Conservation (phyloP, 2,329 filamentous ascomycete genomes). For the Mycogone perniciosa region DNA sequence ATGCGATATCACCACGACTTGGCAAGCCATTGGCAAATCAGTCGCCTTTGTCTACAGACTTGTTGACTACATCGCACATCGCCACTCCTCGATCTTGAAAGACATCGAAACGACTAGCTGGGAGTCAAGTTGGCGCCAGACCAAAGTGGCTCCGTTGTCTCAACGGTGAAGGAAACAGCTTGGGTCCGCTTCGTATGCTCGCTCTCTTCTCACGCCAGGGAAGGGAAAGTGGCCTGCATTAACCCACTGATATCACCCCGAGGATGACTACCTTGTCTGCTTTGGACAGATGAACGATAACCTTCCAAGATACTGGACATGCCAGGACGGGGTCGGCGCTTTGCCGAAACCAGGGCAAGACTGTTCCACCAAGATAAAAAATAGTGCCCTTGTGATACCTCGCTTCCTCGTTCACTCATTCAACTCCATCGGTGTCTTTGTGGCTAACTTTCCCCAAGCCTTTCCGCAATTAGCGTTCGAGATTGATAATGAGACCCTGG, state of each 20-base stretch:
- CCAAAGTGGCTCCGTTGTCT: no score
- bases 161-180: no score
- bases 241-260: no score
- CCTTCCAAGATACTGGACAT: background rate
- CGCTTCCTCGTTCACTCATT: slow-evolving; percentile 5
- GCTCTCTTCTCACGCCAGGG: background rate
- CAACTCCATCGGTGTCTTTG: slow-evolving; percentile 1
- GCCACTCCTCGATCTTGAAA: no score
- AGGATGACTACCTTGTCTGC: no score
- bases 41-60: no score
- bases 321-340: background rate
- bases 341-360: slow-evolving; percentile 3
- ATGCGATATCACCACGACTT: no score
- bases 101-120: no score
- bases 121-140: no score
- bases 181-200: no score
- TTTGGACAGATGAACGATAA: background rate
- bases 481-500: background rate
- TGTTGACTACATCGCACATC: no score
- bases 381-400: slow-evolving; percentile 8
- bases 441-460: background rate
- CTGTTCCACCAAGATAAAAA: slow-evolving; percentile 7
- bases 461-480: background rate
- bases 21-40: no score
- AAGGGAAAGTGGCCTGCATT: background rate